Conservation (phyloP, 1,284 basidiomycete species). For the Ganoderma meredithae region DNA sequence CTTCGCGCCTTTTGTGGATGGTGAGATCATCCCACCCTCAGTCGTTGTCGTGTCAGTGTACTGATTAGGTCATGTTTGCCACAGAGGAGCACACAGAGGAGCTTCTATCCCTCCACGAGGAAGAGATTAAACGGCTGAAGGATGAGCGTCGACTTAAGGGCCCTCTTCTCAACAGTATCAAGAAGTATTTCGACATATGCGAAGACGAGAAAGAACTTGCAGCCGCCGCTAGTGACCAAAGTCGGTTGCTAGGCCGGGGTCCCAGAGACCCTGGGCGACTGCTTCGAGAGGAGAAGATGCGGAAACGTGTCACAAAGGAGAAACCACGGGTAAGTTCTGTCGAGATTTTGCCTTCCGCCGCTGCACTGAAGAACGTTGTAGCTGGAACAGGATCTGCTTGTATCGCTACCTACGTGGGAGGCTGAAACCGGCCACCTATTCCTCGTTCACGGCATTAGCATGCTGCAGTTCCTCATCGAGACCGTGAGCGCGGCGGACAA, state of each 20-base stretch:
- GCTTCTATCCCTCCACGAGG: constrained; percentile 87
- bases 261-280: constrained; percentile 80
- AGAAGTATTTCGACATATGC: constrained; percentile 92
- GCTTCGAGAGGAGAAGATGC: constrained; percentile 95
- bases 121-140: constrained; percentile 83
- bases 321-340: constrained; percentile 84
- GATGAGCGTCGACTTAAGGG: constrained; percentile 83
- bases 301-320: constrained; percentile 93
- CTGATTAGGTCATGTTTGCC: constrained; percentile 14
- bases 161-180: constrained; percentile 78
- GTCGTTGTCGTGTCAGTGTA: not conserved
- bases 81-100: constrained; percentile 91
- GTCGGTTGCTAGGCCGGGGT: constrained; percentile 79
- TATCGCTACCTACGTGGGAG: constrained; percentile 90
- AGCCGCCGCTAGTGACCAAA: constrained; percentile 81
- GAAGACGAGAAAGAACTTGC: constrained; percentile 90
- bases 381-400: constrained; percentile 90
- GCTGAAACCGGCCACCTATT: constrained; percentile 79
- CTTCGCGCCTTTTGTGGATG: constrained; percentile 83
- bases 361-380: constrained; percentile 41
- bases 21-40: constrained; percentile 49
- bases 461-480: constrained; percentile 82
- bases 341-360: constrained; percentile 3
- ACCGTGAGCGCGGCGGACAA: constrained; percentile 71
- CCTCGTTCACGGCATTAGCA: constrained; percentile 86